Evolutionary conservation across 148 eudicot species (phyloP).

Genomic region (Tetragonia tetragonoides): DNA sequence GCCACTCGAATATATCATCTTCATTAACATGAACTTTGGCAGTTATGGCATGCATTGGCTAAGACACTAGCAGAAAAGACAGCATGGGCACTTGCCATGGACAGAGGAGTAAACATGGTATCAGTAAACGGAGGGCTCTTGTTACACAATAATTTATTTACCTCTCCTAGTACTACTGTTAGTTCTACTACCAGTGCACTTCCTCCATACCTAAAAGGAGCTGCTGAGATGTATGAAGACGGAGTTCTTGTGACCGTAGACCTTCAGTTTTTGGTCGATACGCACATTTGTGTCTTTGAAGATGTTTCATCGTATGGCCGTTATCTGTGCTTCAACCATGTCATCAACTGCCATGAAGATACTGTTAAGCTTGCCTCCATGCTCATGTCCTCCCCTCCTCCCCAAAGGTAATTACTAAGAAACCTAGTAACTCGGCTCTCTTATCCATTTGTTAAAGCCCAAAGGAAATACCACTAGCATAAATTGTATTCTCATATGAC

Average conservation of each 20-base stretch:
- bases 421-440: no score
- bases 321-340: slow-evolving; percentile 59
- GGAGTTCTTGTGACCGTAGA: slow-evolving; percentile 62
- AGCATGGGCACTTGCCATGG: slow-evolving; percentile 71
- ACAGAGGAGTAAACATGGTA: slow-evolving; percentile 60
- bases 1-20: background rate
- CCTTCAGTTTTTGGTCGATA: slow-evolving; percentile 48
- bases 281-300: slow-evolving; percentile 59
- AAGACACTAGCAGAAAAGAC: slow-evolving; percentile 62
- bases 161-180: background rate
- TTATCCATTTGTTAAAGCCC: no score
- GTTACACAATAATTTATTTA: slow-evolving; percentile 4
- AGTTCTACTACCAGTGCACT: background rate
- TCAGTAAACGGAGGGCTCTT: slow-evolving; percentile 50
- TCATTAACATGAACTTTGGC: background rate
- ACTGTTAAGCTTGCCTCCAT: slow-evolving; percentile 41
- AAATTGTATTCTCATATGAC: background rate
- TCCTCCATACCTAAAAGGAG: slow-evolving; percentile 54
- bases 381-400: slow-evolving; percentile 30
- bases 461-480: background rate
- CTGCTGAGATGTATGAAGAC: slow-evolving; percentile 68
- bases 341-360: slow-evolving; percentile 37
- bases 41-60: slow-evolving; percentile 62
- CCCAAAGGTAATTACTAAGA: slow-evolving; percentile 21
- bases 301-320: slow-evolving; percentile 59